These are phyloP conservation scores for Pulveroboletus sp. DNA, from an alignment of 768 basidiomycete genomes.

Conservation along the genomic window DNA sequence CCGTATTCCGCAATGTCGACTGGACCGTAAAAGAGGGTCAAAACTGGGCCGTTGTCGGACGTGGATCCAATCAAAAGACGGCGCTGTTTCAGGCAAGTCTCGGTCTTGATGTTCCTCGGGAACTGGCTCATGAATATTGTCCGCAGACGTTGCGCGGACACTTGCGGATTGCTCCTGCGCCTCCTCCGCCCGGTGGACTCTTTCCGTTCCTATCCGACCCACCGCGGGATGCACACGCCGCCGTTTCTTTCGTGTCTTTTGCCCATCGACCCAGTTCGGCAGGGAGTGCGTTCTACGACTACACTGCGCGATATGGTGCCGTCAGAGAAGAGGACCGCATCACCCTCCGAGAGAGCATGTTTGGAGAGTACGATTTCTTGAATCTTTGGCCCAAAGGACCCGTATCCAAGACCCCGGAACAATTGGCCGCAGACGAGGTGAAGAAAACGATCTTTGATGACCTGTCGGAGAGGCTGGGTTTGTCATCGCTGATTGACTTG, in stretches of 20 bases:
- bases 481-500: conserved; percentile 68
- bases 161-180: conserved; percentile 63
- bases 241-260: conserved; percentile 62
- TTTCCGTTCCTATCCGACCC: conserved; percentile 65
- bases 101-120: not conserved
- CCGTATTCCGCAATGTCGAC: conserved; percentile 50
- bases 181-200: conserved; percentile 68
- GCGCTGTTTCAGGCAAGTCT: conserved; percentile 58
- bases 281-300: conserved; percentile 85
- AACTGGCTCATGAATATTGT: not conserved
- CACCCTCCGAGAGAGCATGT: conserved; percentile 72
- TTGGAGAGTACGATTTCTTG: conserved; percentile 46
- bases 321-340: conserved; percentile 80
- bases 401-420: conserved; percentile 18
- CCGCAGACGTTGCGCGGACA: conserved; percentile 66
- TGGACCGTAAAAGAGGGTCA: conserved; percentile 64
- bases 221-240: conserved; percentile 45
- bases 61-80: conserved; percentile 60
- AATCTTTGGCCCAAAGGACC: conserved; percentile 25
- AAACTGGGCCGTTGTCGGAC: conserved; percentile 75
- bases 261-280: conserved; percentile 54
- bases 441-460: conserved; percentile 45
- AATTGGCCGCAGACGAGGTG: conserved; percentile 24
- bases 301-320: conserved; percentile 88
- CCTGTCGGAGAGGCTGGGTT: conserved; percentile 53